These are phyloP conservation scores for Monosporascus sp. DNA, from an alignment of 2,329 filamentous ascomycete species.

Conservation along the genomic window DNA sequence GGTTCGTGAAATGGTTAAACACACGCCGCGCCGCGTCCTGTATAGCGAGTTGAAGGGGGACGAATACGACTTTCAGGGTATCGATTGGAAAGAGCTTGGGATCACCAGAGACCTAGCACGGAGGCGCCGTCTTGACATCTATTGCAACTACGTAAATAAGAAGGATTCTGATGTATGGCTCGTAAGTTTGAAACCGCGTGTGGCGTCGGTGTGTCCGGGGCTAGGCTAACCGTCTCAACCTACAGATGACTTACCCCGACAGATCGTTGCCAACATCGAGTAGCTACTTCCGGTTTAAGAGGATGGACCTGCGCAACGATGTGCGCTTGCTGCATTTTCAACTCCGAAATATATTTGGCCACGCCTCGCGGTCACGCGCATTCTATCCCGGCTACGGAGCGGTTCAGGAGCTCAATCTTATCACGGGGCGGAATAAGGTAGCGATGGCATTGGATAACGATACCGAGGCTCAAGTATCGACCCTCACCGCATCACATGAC, in stretches of 20 bases:
- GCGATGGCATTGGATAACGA: conserved; percentile 39
- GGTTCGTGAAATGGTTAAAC: conserved; percentile 11
- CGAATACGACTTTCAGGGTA: conserved; percentile 52
- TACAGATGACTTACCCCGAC: conserved; percentile 21
- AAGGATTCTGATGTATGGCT: conserved; percentile 39
- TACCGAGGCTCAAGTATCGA: conserved; percentile 40
- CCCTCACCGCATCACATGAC: conserved; percentile 46
- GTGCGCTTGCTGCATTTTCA: conserved; percentile 61
- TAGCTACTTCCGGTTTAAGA: conserved; percentile 54
- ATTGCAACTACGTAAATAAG: conserved; percentile 55
- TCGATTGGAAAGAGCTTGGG: conserved; percentile 51
- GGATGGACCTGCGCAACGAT: conserved; percentile 49
- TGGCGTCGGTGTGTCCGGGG: neutral
- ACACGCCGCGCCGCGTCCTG: conserved; percentile 19
- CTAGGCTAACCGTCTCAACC: neutral
- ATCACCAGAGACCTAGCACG: conserved; percentile 46
- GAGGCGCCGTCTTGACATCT: conserved; percentile 40
- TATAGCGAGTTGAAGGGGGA: conserved; percentile 51
- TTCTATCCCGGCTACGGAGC: conserved; percentile 51
- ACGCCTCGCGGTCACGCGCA: conserved; percentile 47
- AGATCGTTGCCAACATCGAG: conserved; percentile 33
- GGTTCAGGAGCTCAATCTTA: conserved; percentile 48
- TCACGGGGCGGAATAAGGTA: conserved; percentile 38
- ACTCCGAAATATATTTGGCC: conserved; percentile 56
- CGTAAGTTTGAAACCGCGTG: conserved; percentile 33